These are phyloP conservation scores for Umbilicus rupestris DNA, from an alignment of 164 flowering plant genomes.

Conservation along the genomic window DNA sequence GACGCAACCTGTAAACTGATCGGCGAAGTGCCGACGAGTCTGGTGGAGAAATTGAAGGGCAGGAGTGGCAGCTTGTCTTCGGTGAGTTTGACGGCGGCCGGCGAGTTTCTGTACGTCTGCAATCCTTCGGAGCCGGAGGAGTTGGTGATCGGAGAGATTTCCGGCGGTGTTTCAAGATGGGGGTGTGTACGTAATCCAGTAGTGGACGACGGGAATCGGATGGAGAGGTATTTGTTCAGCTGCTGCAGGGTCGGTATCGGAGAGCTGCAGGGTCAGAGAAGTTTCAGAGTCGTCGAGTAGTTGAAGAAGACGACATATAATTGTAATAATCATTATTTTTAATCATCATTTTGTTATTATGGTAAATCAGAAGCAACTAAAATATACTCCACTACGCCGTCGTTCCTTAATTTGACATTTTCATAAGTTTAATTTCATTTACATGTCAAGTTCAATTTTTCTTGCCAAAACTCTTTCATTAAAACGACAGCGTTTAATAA, in stretches of 20 bases:
- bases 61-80: constrained; percentile 13
- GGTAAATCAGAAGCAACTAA: not conserved
- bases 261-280: constrained; percentile 15
- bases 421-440: not conserved
- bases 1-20: constrained; percentile 17
- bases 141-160: constrained; percentile 39
- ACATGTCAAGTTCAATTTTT: not conserved
- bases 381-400: not conserved
- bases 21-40: constrained; percentile 40
- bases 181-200: constrained; percentile 22
- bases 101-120: constrained; percentile 25
- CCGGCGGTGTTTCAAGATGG: constrained; percentile 29
- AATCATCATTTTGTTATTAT: not conserved
- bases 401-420: not conserved
- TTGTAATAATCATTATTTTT: not conserved
- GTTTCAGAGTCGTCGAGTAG: constrained; percentile 9
- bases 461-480: not conserved
- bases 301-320: not conserved
- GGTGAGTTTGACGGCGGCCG: constrained; percentile 19
- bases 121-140: constrained; percentile 28
- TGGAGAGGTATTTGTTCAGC: constrained; percentile 28
- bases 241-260: constrained; percentile 34
- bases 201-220: constrained; percentile 13
- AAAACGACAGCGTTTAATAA: not conserved
- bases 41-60: constrained; percentile 27